phyloP scores from a whole-genome alignment of 2,329 filamentous ascomycete genomes.

The Salinomyces thailandicus region DNA sequence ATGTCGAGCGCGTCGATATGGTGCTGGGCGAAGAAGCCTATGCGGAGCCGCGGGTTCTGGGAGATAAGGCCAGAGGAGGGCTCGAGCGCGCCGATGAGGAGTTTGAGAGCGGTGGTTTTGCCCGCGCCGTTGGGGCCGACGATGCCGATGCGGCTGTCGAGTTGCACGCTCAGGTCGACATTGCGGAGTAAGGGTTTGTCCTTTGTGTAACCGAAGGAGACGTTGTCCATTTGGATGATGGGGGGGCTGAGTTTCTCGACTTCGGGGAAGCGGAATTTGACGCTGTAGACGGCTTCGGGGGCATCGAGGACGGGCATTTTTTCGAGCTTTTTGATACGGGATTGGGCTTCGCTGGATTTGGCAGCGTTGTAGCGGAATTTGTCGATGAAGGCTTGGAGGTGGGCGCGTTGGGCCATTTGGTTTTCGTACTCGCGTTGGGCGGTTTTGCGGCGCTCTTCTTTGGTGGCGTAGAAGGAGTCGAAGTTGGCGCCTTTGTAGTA shows the following conservation, averaged over 20 bases:
- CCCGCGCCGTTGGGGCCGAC: slow-evolving; percentile 98
- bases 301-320: slow-evolving; percentile 86
- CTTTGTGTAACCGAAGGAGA: slow-evolving; percentile 76
- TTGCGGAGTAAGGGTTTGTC: slow-evolving; percentile 73
- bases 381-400: slow-evolving; percentile 96
- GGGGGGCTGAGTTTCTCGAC: slow-evolving; percentile 96
- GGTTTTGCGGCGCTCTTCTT: slow-evolving; percentile 92
- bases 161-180: slow-evolving; percentile 91
- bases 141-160: slow-evolving; percentile 96
- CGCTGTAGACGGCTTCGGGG: slow-evolving; percentile 87
- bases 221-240: slow-evolving; percentile 92
- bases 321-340: slow-evolving; percentile 97
- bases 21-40: slow-evolving; percentile 97
- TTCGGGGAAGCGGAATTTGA: slow-evolving; percentile 94
- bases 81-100: slow-evolving; percentile 79
- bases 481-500: slow-evolving; percentile 99
- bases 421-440: slow-evolving; percentile 97
- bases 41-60: slow-evolving; percentile 73
- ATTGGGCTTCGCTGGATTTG: slow-evolving; percentile 96
- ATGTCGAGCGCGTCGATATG: slow-evolving; percentile 94
- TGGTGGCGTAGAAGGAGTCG: slow-evolving; percentile 90
- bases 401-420: slow-evolving; percentile 86
- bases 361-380: slow-evolving; percentile 99
- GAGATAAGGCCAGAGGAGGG: slow-evolving; percentile 74
- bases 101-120: slow-evolving; percentile 96